Conservation (phyloP, 768 basidiomycete species). For the Termitomyces sp. region DNA sequence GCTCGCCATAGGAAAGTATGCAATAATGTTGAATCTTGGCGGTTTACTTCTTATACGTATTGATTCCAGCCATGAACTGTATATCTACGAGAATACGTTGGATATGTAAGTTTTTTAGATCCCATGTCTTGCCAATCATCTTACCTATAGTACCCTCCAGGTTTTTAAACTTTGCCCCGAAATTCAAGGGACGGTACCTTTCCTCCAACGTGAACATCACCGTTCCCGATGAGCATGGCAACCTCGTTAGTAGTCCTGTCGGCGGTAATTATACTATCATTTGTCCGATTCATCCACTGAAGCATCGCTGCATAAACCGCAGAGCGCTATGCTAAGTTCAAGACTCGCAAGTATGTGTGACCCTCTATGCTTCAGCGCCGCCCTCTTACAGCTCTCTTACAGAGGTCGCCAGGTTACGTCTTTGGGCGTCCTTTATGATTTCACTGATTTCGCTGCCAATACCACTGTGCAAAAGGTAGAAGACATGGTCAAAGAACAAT, state of each 20-base stretch:
- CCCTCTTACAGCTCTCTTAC: not conserved
- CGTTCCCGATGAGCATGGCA: slow-evolving; percentile 30
- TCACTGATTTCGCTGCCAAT: slow-evolving; percentile 61
- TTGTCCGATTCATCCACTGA: not conserved
- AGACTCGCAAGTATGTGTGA: slow-evolving; percentile 54
- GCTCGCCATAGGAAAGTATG: slow-evolving; percentile 80
- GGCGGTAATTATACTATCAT: slow-evolving; percentile 23
- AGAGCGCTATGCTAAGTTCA: slow-evolving; percentile 69
- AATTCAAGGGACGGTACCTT: slow-evolving; percentile 68
- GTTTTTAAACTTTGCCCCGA: slow-evolving; percentile 57
- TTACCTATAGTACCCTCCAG: slow-evolving; percentile 20
- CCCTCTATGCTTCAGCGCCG: not conserved
- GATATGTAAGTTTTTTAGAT: slow-evolving; percentile 47
- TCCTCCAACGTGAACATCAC: slow-evolving; percentile 87
- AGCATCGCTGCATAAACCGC: not conserved
- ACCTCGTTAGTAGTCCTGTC: slow-evolving; percentile 28
- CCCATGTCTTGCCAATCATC: not conserved
- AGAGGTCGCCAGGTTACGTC: slow-evolving; percentile 71
- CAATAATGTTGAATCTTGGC: not conserved
- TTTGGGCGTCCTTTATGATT: slow-evolving; percentile 75
- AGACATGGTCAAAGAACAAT: slow-evolving; percentile 74
- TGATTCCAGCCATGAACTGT: slow-evolving; percentile 70
- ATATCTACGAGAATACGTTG: slow-evolving; percentile 57
- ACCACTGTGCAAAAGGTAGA: slow-evolving; percentile 75
- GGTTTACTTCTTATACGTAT: slow-evolving; percentile 37